Conservation (phyloP, 2,329 filamentous ascomycete species). For the Colletotrichum tabaci region DNA sequence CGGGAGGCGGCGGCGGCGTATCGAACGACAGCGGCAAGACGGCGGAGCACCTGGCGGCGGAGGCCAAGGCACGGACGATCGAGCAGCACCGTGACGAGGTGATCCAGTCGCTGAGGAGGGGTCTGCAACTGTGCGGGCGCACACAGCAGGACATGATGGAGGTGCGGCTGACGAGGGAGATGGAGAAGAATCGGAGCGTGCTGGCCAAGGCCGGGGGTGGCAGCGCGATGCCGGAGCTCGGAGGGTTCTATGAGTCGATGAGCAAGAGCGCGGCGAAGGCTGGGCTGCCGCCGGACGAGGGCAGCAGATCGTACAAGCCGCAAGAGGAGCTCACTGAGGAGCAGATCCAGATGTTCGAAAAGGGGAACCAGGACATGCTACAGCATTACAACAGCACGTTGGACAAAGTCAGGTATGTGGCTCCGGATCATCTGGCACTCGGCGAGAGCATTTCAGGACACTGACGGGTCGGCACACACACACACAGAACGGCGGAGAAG, state of each 20-base stretch:
- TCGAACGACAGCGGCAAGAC: conserved; percentile 63
- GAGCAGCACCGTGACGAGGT: conserved; percentile 85
- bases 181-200: conserved; percentile 91
- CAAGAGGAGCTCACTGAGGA: conserved; percentile 79
- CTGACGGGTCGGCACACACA: conserved; percentile 21
- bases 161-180: conserved; percentile 83
- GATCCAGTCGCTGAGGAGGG: conserved; percentile 83
- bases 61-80: conserved; percentile 77
- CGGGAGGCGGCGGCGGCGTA: conserved; percentile 52
- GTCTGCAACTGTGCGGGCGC: conserved; percentile 81
- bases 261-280: conserved; percentile 42
- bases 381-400: conserved; percentile 95
- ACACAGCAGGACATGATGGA: conserved; percentile 95
- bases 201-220: conserved; percentile 76
- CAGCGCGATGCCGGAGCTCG: conserved; percentile 44
- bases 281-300: conserved; percentile 46
- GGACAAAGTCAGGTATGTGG: conserved; percentile 88
- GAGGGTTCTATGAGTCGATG: conserved; percentile 45
- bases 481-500: conserved; percentile 83
- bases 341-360: conserved; percentile 92
- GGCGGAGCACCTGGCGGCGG: conserved; percentile 79
- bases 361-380: conserved; percentile 93
- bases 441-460: background rate
- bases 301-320: conserved; percentile 42
- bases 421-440: background rate